Percentiles rank a stretch among this genome's conserved stretches.
phyloP scores from a whole-genome alignment of 495 filamentous ascomycete species.

The Lentithecium fluviatile region DNA sequence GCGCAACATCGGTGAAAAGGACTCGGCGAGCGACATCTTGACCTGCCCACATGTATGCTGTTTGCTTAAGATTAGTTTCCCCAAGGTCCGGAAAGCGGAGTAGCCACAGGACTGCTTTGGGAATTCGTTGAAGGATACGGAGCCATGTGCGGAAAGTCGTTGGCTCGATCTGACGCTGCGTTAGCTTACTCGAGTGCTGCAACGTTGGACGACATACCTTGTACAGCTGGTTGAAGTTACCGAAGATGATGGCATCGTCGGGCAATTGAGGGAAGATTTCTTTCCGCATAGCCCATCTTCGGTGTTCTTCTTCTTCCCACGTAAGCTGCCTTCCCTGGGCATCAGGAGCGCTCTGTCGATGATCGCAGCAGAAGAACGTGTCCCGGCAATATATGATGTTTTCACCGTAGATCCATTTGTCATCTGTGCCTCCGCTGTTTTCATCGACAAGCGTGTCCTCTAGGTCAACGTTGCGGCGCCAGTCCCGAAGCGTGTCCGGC shows the following conservation, averaged over 20 bases:
- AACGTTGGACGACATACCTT: constrained; percentile 62
- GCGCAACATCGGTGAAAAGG: constrained; percentile 94
- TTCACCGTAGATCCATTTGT: constrained; percentile 93
- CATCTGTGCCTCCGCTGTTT: constrained; percentile 59
- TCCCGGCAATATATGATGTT: constrained; percentile 94
- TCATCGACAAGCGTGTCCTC: constrained; percentile 70
- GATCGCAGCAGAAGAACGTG: constrained; percentile 98
- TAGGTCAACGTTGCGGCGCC: constrained; percentile 69
- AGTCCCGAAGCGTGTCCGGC: constrained; percentile 72
- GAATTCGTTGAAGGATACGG: constrained; percentile 81
- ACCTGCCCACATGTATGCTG: constrained; percentile 79
- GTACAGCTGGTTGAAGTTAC: constrained; percentile 99
- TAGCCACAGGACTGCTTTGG: constrained; percentile 91
- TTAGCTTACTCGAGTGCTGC: background rate
- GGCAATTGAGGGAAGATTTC: constrained; percentile 83
- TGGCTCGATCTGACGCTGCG: constrained; percentile 75
- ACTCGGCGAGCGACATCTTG: constrained; percentile 86
- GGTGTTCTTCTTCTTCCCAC: constrained; percentile 83
- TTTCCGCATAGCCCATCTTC: constrained; percentile 92
- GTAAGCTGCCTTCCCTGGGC: constrained; percentile 59
- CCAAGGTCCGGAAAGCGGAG: constrained; percentile 94
- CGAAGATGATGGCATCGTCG: constrained; percentile 87
- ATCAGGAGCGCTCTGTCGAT: constrained; percentile 87
- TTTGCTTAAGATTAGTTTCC: constrained; percentile 77
- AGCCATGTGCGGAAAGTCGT: constrained; percentile 97